Base-by-base conservation (phyloP, 2,329 filamentous ascomycete species). In the Myotisia sp. region DNA sequence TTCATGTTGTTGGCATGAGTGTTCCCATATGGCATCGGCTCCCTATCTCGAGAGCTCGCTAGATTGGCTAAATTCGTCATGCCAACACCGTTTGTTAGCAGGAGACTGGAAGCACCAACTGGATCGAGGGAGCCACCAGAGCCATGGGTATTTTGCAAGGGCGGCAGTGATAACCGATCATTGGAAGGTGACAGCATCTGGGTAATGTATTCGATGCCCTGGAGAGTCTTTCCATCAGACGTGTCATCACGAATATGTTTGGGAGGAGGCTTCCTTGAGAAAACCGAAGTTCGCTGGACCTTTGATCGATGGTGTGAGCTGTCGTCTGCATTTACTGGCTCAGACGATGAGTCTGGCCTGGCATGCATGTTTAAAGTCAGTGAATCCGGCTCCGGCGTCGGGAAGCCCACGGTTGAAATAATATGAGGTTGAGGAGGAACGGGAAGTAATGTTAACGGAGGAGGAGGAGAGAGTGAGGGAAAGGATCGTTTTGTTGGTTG, bases 151-250 rank as follows among this genome's bases (percentile, higher is more conserved):
- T 33, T 30, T 30, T 42, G 37, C 6, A 43, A 33, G 24, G 42
- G 42, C 13, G 42, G 42, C 7, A 43, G 37, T 5, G 42, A 39
- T 12, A 40, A 28, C 16, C 36, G 29, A n/a, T 42, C 35, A 21
- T 29, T 21, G 24, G 29, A 26, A 3, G 42, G 37, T 5, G 42
- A 40, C 4, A 39, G 33, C 35, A 39, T 43, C 12, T 35, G 39
- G 3, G 42, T 43, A 9, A 43, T 43, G 30, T 42, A 43, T 10
- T 40, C 32, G 13, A 43, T 43, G 19, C 42, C 37, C 21, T 40
- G 42, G 10, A 43, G 27, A 12, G 31, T 37, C 30, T 38, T 43
- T 4, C 32, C 33, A 24, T 37, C 13, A 22, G 29, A 21, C 13
- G 37, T 29, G 33, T 33, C 10, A 7, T 34, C 30, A 8, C 19